Evolutionary conservation across 1,284 basidiomycete species (phyloP).

Genomic region (Cryptococcus floricola): DNA sequence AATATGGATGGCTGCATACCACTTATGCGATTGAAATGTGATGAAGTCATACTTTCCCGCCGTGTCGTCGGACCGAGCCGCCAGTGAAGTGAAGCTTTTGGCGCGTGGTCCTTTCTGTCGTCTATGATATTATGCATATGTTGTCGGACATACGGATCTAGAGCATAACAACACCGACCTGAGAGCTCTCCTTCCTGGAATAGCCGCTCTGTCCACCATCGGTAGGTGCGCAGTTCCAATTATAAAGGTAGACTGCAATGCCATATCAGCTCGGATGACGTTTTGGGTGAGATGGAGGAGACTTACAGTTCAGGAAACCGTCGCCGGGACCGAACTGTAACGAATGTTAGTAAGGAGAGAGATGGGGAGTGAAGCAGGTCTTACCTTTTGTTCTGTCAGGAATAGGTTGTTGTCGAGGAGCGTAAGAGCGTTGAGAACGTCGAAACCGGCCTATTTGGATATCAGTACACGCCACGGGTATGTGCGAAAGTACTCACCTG

Average conservation of each 20-base stretch:
- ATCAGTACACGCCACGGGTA: neutral
- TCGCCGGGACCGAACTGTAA: slow-evolving; percentile 82
- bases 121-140: too few species aligned
- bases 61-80: too few species aligned
- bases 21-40: too few species aligned
- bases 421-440: slow-evolving; percentile 93
- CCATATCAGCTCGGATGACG: neutral
- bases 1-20: too few species aligned
- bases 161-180: slow-evolving; percentile 50
- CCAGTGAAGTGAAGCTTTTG: too few species aligned
- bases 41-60: too few species aligned
- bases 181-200: slow-evolving; percentile 32
- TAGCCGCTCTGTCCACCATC: slow-evolving; percentile 56
- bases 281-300: neutral
- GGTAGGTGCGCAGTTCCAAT: slow-evolving; percentile 78
- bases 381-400: slow-evolving; percentile 73
- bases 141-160: slow-evolving; percentile 9
- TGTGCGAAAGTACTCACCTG: slow-evolving; percentile 37
- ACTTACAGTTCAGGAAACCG: slow-evolving; percentile 60
- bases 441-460: slow-evolving; percentile 65
- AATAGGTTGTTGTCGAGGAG: slow-evolving; percentile 89
- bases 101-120: too few species aligned
- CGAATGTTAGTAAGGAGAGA: slow-evolving; percentile 1
- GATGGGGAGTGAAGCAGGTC: slow-evolving; percentile 16
- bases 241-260: slow-evolving; percentile 71